A percentile compares a stretch with the other conserved stretches of the same genome.
phyloP scores from a whole-genome alignment of 345 rosid species.

The Passiflora organensis region DNA sequence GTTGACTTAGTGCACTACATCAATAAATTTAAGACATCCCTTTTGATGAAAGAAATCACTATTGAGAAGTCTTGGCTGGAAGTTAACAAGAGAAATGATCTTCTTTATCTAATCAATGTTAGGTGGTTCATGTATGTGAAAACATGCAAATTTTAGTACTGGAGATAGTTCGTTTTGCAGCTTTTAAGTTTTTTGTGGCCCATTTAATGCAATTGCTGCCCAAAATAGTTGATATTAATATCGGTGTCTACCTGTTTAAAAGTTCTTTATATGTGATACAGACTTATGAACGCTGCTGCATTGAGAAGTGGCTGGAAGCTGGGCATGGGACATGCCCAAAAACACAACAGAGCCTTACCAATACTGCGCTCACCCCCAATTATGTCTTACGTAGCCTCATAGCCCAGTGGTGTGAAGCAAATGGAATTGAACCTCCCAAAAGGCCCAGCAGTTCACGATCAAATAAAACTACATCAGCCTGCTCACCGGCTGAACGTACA shows the following conservation, averaged over 20 bases:
- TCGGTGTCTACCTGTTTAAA: conserved; percentile 10
- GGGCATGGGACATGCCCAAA: conserved; percentile 92
- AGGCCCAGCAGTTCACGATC: conserved; percentile 66
- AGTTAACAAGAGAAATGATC: background rate
- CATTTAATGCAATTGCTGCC: no score
- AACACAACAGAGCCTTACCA: conserved; percentile 73
- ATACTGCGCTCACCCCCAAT: conserved; percentile 74
- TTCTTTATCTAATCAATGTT: background rate
- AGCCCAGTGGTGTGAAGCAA: conserved; percentile 94
- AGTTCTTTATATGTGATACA: conserved; percentile 28
- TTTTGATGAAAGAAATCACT: background rate
- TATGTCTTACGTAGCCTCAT: conserved; percentile 92
- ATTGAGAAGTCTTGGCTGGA: background rate
- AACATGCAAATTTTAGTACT: background rate
- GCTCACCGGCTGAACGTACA: conserved; percentile 66
- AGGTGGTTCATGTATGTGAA: background rate
- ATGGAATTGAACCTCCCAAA: conserved; percentile 84
- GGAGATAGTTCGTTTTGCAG: no score
- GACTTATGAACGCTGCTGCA: conserved; percentile 92
- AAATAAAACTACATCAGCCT: conserved; percentile 51
- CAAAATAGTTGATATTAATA: no score
- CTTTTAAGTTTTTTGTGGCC: background rate
- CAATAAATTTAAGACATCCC: background rate
- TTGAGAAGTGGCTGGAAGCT: conserved; percentile 91
- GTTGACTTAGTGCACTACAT: background rate